Percentiles rank a stretch among this genome's conserved stretches.
Evolutionary conservation across 129 eudicot genomes (phyloP).

Genomic region (Chrysanthemum seticuspe): DNA sequence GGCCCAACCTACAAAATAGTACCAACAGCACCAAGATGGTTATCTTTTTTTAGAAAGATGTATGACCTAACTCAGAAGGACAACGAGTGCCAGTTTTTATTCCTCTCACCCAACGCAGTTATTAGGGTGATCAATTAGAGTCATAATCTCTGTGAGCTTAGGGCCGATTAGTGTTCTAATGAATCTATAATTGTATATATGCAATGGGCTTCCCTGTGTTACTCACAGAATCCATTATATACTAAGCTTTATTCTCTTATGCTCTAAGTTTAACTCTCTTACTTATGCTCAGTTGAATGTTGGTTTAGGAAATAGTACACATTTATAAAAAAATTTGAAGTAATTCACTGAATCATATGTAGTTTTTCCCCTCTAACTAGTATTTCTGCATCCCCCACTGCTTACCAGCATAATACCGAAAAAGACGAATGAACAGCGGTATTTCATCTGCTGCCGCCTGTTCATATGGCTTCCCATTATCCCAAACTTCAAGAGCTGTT

Average conservation of each 20-base stretch:
- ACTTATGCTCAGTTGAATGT: background rate
- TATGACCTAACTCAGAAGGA: background rate
- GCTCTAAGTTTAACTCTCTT: background rate
- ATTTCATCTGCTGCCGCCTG: conserved; percentile 63
- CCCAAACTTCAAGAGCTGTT: conserved; percentile 93
- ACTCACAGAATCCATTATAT: no score
- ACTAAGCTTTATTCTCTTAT: background rate
- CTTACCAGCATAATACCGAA: conserved; percentile 87
- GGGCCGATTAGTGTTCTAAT: conserved; percentile 27
- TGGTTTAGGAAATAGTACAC: background rate
- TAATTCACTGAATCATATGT: background rate
- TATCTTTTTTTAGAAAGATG: background rate
- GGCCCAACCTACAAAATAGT: conserved; percentile 62
- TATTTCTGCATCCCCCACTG: background rate
- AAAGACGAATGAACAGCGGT: conserved; percentile 61
- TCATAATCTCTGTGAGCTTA: background rate
- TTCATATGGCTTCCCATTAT: conserved; percentile 78
- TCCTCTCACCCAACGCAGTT: no score
- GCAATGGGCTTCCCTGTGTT: no score
- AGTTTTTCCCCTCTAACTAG: background rate
- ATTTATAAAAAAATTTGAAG: background rate
- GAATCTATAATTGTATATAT: background rate
- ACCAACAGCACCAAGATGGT: conserved; percentile 17
- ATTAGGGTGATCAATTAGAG: no score
- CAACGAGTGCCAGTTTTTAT: background rate